Evolutionary conservation across 2,329 filamentous ascomycete genomes (phyloP).

Genomic region (Setomelanomma holmii): DNA sequence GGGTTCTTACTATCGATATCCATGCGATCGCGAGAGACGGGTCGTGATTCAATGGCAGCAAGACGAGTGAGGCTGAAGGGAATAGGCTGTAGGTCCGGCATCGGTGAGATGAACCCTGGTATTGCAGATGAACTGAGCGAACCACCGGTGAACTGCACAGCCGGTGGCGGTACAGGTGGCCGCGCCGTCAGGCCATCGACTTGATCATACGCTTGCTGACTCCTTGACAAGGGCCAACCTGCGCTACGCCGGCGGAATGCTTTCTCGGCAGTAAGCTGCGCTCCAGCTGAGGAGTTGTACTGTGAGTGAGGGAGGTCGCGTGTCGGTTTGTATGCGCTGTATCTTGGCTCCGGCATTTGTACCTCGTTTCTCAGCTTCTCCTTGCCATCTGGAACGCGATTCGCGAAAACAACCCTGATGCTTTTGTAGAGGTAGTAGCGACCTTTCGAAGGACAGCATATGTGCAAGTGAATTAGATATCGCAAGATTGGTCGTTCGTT

Average conservation of each 20-base stretch:
- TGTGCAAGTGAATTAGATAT: conserved; percentile 91
- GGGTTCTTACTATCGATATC: conserved; percentile 36
- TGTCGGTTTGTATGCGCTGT: conserved; percentile 78
- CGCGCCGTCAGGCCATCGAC: conserved; percentile 31
- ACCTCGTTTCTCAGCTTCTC: conserved; percentile 91
- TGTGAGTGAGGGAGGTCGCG: conserved; percentile 48
- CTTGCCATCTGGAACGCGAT: conserved; percentile 93
- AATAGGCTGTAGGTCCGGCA: conserved; percentile 57
- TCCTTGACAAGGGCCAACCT: conserved; percentile 35
- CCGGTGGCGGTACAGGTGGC: conserved; percentile 40
- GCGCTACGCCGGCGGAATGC: conserved; percentile 41
- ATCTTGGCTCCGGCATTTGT: conserved; percentile 85
- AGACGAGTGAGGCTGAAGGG: conserved; percentile 56
- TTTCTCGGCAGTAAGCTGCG: conserved; percentile 34
- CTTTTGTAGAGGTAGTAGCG: conserved; percentile 91
- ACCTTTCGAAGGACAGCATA: conserved; percentile 84
- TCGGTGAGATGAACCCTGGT: conserved; percentile 28
- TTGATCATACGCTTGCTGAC: conserved; percentile 36
- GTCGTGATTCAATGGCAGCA: conserved; percentile 36
- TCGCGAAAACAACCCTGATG: conserved; percentile 94
- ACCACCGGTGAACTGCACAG: conserved; percentile 40
- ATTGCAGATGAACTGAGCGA: conserved; percentile 30
- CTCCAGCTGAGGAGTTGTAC: conserved; percentile 24
- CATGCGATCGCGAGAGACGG: conserved; percentile 42
- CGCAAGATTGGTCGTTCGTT: conserved; percentile 77